Evolutionary conservation across 2,329 filamentous ascomycete species (phyloP).

Genomic region (Pyrenophora teres): DNA sequence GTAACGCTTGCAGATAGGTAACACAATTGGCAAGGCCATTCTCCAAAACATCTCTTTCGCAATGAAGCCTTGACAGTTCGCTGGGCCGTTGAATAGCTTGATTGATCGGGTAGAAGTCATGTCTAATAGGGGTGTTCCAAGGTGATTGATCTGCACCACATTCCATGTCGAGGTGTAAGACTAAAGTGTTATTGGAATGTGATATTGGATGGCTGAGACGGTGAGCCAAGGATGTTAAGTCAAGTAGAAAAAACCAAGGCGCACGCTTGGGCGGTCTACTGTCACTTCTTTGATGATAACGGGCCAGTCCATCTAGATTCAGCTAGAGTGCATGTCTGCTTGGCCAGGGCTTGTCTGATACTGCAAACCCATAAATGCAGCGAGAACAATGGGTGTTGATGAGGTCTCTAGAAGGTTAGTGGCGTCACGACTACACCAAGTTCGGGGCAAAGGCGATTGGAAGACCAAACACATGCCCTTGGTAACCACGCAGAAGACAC

Average conservation of each 20-base stretch:
- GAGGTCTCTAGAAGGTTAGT: background rate
- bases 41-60: conserved; percentile 34
- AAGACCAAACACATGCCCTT: background rate
- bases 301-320: background rate
- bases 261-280: background rate
- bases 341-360: conserved; percentile 3
- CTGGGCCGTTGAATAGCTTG: background rate
- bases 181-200: background rate
- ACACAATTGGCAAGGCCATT: conserved; percentile 38
- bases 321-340: background rate
- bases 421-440: background rate
- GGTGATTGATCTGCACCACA: background rate
- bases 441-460: background rate
- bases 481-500: background rate
- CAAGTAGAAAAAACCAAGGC: background rate
- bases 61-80: conserved; percentile 20
- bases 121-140: background rate
- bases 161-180: background rate
- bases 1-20: conserved; percentile 38
- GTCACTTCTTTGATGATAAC: background rate
- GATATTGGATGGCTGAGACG: background rate
- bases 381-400: background rate
- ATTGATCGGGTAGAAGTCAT: background rate
- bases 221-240: background rate
- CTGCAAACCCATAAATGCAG: background rate